phyloP scores from a whole-genome alignment of 768 basidiomycete species.

The Auriscalpium microsporum region DNA sequence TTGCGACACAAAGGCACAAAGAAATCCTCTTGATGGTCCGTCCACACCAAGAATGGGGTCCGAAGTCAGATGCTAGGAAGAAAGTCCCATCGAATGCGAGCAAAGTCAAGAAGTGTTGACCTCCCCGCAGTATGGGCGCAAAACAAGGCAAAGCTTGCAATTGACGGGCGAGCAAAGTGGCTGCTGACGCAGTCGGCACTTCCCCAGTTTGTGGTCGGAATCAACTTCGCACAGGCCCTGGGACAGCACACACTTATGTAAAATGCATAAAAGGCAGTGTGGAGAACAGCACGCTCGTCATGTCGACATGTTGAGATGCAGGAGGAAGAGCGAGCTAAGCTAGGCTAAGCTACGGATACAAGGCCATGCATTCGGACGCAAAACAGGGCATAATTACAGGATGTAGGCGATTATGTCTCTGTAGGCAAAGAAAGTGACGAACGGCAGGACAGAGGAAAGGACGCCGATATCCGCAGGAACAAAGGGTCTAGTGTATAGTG shows the following conservation, averaged over 20 bases:
- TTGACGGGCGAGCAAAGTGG: too few relatives aligned
- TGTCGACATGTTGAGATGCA: neutral
- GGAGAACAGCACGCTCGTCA: neutral
- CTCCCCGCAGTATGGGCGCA: too few relatives aligned
- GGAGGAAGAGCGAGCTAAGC: neutral
- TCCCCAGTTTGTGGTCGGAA: neutral
- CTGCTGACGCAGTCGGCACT: too few relatives aligned
- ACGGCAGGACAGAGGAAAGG: neutral
- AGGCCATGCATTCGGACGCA: neutral
- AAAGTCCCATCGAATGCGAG: too few relatives aligned
- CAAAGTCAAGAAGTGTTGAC: too few relatives aligned
- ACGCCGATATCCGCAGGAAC: neutral
- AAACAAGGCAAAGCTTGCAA: too few relatives aligned
- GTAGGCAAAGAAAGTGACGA: neutral
- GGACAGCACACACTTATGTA: neutral
- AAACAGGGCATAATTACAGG: neutral
- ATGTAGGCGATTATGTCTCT: neutral
- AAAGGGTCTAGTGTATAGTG: neutral
- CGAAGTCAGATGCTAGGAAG: too few relatives aligned
- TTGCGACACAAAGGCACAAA: too few relatives aligned
- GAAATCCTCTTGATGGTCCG: too few relatives aligned
- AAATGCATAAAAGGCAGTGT: neutral
- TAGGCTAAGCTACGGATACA: neutral
- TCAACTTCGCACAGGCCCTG: neutral
- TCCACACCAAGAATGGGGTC: too few relatives aligned